phyloP scores from a whole-genome alignment of 164 flowering plant genomes.

The Akebia trifoliata region DNA sequence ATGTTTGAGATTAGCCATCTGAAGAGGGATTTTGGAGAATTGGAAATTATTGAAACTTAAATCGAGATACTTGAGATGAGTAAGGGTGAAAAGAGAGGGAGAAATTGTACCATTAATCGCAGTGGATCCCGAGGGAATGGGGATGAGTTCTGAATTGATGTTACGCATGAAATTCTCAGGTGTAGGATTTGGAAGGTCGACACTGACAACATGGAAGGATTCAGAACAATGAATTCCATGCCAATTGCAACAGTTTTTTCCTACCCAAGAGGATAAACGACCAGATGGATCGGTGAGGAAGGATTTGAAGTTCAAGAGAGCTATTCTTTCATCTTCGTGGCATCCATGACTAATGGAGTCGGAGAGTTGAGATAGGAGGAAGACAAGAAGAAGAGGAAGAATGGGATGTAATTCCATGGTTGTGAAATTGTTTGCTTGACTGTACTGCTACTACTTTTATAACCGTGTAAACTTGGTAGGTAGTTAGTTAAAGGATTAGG shows the following conservation, averaged over 20 bases:
- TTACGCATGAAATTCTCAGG: not conserved
- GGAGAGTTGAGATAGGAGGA: slow-evolving; percentile 1
- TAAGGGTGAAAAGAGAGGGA: slow-evolving; percentile 16
- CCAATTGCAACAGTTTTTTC: slow-evolving; percentile 22
- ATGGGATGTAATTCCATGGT: slow-evolving; percentile 7
- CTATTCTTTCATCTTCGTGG: slow-evolving; percentile 10
- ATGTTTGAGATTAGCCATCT: slow-evolving; percentile 8
- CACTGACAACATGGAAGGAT: slow-evolving; percentile 7
- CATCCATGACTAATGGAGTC: slow-evolving; percentile 4
- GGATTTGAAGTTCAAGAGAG: slow-evolving; percentile 20
- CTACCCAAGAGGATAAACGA: slow-evolving; percentile 18
- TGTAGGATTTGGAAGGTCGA: slow-evolving; percentile 14
- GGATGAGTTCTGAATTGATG: not conserved
- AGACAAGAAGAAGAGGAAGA: not conserved
- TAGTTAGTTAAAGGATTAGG: no score
- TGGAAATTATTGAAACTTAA: no score
- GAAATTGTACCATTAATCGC: slow-evolving; percentile 19
- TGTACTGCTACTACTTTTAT: no score
- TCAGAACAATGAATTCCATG: slow-evolving; percentile 17
- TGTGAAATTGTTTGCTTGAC: no score
- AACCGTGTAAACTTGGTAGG: no score
- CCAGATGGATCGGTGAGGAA: slow-evolving; percentile 11
- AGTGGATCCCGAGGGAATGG: slow-evolving; percentile 4
- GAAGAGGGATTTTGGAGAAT: slow-evolving; percentile 8
- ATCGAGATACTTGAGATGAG: slow-evolving; percentile 15